Evolutionary conservation across 306 rosid genomes (phyloP), one percentile per base, ranked within the genome.

Genomic region (Echinosophora koreensis): DNA sequence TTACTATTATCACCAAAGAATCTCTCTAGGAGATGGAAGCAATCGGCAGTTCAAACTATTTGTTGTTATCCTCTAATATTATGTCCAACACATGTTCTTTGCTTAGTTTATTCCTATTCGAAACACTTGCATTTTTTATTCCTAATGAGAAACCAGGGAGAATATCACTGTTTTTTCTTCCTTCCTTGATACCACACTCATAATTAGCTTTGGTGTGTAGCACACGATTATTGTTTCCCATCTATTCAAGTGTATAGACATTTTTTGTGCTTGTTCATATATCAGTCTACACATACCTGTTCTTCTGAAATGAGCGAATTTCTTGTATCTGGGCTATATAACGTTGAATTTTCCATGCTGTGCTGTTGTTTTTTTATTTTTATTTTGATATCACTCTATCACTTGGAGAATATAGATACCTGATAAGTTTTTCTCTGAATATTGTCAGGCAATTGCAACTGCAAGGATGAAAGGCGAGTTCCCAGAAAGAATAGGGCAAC

Each of bases 391-490:
- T 35, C 39, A 69, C 46, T 69, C 50, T 46, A 6, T 54, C 58
- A 67, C 35, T 37, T 62, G 78, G 52, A 39, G 59, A 54, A 66
- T 63, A 69, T 63, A 55, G 6, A 47, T 56, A 22, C 37, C 67
- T 86, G 58, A 73, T 55, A 54, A 16, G 11, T 72, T 76, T 71
- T 42, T 71, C 37, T 66, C 47, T 42, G 16, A 70, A 50, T 78
- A 65, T 57, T 77, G 49, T 76, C 80, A 91, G 97, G 98, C 92
- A 69, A 91, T 91, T 84, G 96, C 96, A 49, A 81, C 97, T 51
- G 92, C 97, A 77, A 86, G 97, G 88, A 90, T 91, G 97, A 94
- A 85, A 64, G 98, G 98, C 52, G 98, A 94, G 81, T 87, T 85
- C 82, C 98, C 98, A 8, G 97, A 94, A 87, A 88, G 98, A 86